A percentile compares a stretch with the other conserved stretches of the same genome.
Conservation (phyloP, 2,329 filamentous ascomycete species). For the Ophiostoma ulmi region DNA sequence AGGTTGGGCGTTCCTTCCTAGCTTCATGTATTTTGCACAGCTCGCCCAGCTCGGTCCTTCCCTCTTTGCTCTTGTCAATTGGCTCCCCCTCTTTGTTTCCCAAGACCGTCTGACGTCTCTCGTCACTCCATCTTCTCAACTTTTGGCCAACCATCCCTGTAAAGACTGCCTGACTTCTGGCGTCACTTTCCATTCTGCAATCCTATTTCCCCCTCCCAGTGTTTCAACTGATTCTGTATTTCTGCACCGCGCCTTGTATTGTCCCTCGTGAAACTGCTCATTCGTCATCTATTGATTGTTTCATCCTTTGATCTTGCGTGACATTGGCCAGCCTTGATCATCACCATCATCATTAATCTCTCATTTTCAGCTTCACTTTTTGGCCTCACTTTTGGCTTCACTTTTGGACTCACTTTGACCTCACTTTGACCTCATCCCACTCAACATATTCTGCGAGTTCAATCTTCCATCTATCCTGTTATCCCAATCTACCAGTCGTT, state of each 20-base stretch:
- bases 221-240: neutral
- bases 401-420: neutral
- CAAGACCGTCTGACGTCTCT: neutral
- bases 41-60: neutral
- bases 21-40: neutral
- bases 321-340: neutral
- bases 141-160: neutral
- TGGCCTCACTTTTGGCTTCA: neutral
- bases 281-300: neutral
- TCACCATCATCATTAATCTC: neutral
- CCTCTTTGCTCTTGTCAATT: neutral
- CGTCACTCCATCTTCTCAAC: neutral
- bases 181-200: neutral
- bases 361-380: constrained; percentile 1
- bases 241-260: neutral
- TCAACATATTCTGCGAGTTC: neutral
- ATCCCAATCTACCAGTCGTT: neutral
- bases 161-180: neutral
- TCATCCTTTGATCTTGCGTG: neutral
- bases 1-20: neutral
- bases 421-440: neutral
- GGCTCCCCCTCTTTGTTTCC: neutral
- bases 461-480: neutral
- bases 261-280: neutral
- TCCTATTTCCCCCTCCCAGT: neutral